A percentile compares a stretch with the other conserved stretches of the same genome.
Evolutionary conservation across 768 basidiomycete genomes (phyloP).

Genomic region (Rubroboletus pulcherrimus): DNA sequence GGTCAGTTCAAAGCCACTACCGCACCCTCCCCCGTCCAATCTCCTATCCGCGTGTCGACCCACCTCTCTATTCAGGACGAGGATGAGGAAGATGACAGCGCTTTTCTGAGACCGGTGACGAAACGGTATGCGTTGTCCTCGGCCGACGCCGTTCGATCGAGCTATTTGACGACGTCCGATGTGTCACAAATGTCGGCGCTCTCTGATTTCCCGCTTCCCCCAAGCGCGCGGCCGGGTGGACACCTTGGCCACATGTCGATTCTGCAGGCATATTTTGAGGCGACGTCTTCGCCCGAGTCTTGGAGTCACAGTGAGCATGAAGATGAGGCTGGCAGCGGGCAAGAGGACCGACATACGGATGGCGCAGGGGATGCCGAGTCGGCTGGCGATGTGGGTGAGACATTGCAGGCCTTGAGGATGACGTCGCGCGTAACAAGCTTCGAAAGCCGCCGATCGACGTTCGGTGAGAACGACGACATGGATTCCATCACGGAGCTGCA

Average conservation of each 20-base stretch:
- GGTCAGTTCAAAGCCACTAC: slow-evolving; percentile 14
- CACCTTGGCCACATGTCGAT: slow-evolving; percentile 34
- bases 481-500: slow-evolving; percentile 18
- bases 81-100: slow-evolving; percentile 3
- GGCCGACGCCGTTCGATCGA: slow-evolving; percentile 40
- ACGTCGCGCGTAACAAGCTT: slow-evolving; percentile 4
- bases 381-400: slow-evolving; percentile 12
- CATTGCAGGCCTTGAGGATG: slow-evolving; percentile 13
- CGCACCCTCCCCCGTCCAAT: slow-evolving; percentile 12
- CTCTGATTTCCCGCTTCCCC: slow-evolving; percentile 71
- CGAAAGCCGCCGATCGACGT: slow-evolving; percentile 21
- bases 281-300: slow-evolving; percentile 1
- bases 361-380: neutral
- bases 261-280: slow-evolving; percentile 44
- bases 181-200: slow-evolving; percentile 65
- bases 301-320: neutral
- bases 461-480: slow-evolving; percentile 26
- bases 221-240: slow-evolving; percentile 29
- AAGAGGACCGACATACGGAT: neutral
- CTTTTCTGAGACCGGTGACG: slow-evolving; percentile 14
- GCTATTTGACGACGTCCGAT: slow-evolving; percentile 60
- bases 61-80: slow-evolving; percentile 21
- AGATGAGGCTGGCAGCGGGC: neutral
- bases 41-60: slow-evolving; percentile 15
- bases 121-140: slow-evolving; percentile 25